Evolutionary conservation across 2,329 filamentous ascomycete genomes (phyloP).

Genomic region (Alternaria alternata): DNA sequence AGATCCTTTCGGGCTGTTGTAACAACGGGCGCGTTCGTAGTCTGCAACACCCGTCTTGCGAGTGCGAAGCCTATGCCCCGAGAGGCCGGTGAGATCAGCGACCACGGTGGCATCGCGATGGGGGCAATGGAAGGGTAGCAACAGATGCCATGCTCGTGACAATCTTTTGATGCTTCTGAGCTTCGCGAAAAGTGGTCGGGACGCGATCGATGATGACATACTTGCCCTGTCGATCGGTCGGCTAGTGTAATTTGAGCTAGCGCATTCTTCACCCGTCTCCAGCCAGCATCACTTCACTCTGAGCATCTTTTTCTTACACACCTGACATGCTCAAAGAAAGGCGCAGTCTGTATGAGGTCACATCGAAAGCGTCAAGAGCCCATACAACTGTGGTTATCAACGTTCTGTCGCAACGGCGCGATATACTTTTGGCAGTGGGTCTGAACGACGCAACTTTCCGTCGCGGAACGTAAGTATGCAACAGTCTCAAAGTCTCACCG

Average conservation of each 20-base stretch:
- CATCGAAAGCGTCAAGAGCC: neutral
- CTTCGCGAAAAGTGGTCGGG: constrained; percentile 15
- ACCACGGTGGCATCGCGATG: constrained; percentile 56
- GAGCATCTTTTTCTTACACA: neutral
- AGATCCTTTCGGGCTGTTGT: constrained; percentile 67
- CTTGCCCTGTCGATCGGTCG: constrained; percentile 34
- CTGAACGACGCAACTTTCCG: neutral
- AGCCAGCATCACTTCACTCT: neutral
- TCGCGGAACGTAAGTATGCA: neutral
- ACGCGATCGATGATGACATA: constrained; percentile 46
- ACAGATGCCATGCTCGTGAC: constrained; percentile 16
- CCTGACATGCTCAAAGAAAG: neutral
- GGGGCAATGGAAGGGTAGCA: neutral
- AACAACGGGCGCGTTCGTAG: constrained; percentile 66
- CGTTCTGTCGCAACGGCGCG: neutral
- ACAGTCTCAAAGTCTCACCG: neutral
- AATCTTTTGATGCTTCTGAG: constrained; percentile 3
- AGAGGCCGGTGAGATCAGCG: constrained; percentile 66
- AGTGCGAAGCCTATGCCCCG: constrained; percentile 70
- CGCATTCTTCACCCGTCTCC: neutral
- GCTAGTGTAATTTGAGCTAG: constrained; percentile 15
- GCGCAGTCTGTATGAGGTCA: neutral
- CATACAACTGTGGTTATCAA: neutral
- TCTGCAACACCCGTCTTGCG: constrained; percentile 64
- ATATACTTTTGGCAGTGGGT: neutral